phyloP scores from a whole-genome alignment of 768 basidiomycete species.

The Boletellus emodensis region DNA sequence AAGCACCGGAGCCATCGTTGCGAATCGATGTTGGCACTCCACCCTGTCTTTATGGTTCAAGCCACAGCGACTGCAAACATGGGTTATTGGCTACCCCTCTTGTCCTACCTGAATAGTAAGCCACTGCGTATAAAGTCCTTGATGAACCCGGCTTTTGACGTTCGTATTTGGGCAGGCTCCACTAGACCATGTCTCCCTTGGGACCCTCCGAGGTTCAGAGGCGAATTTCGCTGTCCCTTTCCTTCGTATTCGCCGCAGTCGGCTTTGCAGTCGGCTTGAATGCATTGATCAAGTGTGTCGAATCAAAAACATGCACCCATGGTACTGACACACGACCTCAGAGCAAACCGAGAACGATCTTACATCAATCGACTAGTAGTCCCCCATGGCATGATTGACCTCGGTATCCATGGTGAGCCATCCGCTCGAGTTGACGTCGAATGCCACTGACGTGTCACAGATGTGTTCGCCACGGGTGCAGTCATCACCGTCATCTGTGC shows the following conservation, averaged over 20 bases:
- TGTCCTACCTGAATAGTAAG: neutral
- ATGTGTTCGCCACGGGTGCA: conserved; percentile 37
- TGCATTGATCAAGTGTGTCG: conserved; percentile 19
- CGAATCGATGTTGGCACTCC: neutral
- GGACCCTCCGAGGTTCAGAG: conserved; percentile 5
- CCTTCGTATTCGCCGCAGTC: conserved; percentile 29
- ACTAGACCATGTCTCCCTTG: conserved; percentile 6
- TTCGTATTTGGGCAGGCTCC: neutral
- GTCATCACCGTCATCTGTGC: conserved; percentile 35
- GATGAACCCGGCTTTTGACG: neutral
- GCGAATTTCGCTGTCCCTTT: conserved; percentile 26
- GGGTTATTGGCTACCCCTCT: neutral
- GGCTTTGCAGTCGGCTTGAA: conserved; percentile 17
- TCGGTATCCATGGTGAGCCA: conserved; percentile 13
- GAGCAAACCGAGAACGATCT: conserved; percentile 12
- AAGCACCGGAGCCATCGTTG: neutral
- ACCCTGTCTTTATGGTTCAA: neutral
- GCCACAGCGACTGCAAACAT: neutral
- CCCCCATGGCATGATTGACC: conserved; percentile 5
- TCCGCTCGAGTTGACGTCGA: neutral
- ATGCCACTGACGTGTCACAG: conserved; percentile 20
- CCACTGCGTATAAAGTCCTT: conserved; percentile 2
- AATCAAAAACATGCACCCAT: neutral
- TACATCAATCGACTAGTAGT: conserved; percentile 8
- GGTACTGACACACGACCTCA: neutral